These are phyloP conservation scores for Rhizophagus sp. DNA, from an alignment of 192 early-diverging fungal species.

Conservation along the genomic window DNA sequence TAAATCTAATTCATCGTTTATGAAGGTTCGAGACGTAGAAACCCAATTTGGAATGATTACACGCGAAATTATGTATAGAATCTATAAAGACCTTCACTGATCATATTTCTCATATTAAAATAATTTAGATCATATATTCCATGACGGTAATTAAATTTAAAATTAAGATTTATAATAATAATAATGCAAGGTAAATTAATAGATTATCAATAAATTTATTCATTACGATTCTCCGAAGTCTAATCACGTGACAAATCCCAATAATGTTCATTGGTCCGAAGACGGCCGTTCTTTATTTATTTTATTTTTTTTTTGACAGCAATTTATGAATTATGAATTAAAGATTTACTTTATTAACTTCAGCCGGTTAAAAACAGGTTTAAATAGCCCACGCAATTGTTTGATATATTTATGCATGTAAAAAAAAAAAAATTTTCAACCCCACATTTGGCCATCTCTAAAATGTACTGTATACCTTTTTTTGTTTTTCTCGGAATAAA, in stretches of 20 bases:
- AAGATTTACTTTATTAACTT: too few relatives aligned
- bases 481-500: not conserved
- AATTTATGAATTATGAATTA: not conserved
- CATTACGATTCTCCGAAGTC: not conserved
- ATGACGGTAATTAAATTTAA: too few relatives aligned
- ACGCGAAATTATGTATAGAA: not conserved
- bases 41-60: constrained; percentile 22
- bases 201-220: not conserved
- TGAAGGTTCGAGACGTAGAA: not conserved
- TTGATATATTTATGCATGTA: not conserved
- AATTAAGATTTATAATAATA: too few relatives aligned
- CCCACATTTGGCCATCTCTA: not conserved
- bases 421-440: not conserved
- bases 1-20: not conserved
- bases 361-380: not conserved
- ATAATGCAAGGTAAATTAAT: not conserved
- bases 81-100: not conserved
- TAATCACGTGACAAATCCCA: not conserved
- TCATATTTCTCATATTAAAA: not conserved
- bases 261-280: too few relatives aligned
- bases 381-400: not conserved
- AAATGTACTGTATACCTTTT: too few relatives aligned
- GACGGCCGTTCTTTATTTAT: too few relatives aligned
- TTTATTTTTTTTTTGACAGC: not conserved
- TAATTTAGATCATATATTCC: too few relatives aligned